Percentiles rank a stretch among this genome's conserved stretches.
Conservation (phyloP, 2,329 filamentous ascomycete species). For the Xylariaceae sp. region DNA sequence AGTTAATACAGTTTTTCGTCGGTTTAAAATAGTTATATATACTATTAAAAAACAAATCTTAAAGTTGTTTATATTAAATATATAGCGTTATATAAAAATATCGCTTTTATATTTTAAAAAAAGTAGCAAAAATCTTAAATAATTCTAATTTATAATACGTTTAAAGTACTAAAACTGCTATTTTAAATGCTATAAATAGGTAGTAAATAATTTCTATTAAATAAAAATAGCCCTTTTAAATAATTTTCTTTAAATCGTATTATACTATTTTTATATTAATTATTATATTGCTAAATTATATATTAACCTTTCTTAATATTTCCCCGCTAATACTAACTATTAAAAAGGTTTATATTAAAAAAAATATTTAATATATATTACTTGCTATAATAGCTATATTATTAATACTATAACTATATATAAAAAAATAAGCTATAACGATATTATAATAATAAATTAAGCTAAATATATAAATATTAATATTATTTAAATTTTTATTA, state of each 20-base stretch:
- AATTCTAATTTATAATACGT: neutral
- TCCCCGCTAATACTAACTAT: constrained; percentile 30
- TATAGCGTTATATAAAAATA: neutral
- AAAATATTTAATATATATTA: constrained; percentile 18
- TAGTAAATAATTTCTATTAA: neutral
- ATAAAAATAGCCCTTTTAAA: constrained; percentile 2
- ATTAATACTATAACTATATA: constrained; percentile 12
- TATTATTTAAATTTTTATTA: constrained; percentile 8
- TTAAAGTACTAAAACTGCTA: constrained; percentile 1
- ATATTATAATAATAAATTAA: constrained; percentile 16
- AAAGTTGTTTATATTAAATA: neutral
- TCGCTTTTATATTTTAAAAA: neutral
- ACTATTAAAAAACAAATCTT: neutral
- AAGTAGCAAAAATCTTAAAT: neutral
- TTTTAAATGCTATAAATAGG: constrained; percentile 1
- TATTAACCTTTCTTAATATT: constrained; percentile 17
- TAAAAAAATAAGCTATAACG: constrained; percentile 19
- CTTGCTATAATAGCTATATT: constrained; percentile 18
- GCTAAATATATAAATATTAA: constrained; percentile 23
- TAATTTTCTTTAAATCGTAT: constrained; percentile 13
- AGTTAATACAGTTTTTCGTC: neutral
- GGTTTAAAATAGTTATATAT: neutral
- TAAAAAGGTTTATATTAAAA: constrained; percentile 18
- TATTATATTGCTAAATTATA: constrained; percentile 27
- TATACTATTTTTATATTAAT: constrained; percentile 16